Conservation (phyloP, 306 rosid genomes). For the Cucurbita argyrosperma region DNA sequence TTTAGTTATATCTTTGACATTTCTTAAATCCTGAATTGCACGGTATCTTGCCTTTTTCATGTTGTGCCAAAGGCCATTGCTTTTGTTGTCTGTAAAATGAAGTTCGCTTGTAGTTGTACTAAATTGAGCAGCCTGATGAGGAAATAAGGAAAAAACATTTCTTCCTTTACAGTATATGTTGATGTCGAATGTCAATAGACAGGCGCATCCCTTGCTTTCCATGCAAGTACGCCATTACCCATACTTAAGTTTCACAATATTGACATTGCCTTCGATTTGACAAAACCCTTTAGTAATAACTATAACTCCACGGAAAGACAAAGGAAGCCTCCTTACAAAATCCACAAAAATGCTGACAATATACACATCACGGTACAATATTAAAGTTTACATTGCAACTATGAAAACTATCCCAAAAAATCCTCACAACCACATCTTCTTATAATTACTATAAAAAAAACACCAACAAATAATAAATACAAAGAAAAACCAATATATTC, state of each 20-base stretch:
- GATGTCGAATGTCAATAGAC: not conserved
- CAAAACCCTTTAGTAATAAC: not conserved
- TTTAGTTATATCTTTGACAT: too few species aligned
- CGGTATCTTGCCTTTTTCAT: not conserved
- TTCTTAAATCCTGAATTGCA: not conserved
- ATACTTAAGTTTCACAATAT: not conserved
- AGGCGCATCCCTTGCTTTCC: not conserved
- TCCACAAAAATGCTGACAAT: not conserved
- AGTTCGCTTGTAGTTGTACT: not conserved
- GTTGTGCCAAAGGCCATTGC: not conserved
- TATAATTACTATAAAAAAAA: slow-evolving; percentile 1
- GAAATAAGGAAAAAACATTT: not conserved
- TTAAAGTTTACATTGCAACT: not conserved
- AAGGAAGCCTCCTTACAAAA: not conserved
- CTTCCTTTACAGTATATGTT: not conserved
- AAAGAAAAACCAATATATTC: not conserved
- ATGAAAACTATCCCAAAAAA: not conserved
- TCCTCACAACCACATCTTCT: not conserved
- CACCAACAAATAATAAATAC: slow-evolving; percentile 1
- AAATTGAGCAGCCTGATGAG: not conserved
- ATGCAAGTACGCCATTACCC: not conserved
- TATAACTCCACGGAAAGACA: not conserved
- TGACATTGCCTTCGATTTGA: not conserved
- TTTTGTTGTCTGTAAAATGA: not conserved
- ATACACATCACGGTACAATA: not conserved